Evolutionary conservation across 2,329 filamentous ascomycete genomes (phyloP).

Genomic region (Harringtonia aguacate): DNA sequence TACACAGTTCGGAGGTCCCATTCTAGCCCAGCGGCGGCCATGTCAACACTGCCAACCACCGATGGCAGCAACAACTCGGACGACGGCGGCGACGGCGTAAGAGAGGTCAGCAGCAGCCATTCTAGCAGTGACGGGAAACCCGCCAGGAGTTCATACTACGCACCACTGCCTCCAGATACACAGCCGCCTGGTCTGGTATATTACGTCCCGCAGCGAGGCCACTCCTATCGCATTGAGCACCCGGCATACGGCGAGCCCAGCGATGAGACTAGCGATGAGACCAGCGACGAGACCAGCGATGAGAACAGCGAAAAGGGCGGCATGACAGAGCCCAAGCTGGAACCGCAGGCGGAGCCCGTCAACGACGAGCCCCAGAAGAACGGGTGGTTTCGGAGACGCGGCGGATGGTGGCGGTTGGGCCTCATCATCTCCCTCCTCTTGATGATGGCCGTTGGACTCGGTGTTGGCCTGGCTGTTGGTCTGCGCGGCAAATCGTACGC

Average conservation of each 20-base stretch:
- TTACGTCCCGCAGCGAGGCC: too few species aligned
- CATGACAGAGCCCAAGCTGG: constrained; percentile 2
- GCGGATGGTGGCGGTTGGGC: constrained; percentile 23
- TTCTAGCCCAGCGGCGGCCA: too few species aligned
- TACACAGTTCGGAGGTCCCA: too few species aligned
- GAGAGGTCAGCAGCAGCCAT: neutral
- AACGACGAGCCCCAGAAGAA: constrained; percentile 3
- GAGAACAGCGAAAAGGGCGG: too few species aligned
- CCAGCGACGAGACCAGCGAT: constrained; percentile 8
- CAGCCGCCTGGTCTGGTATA: too few species aligned
- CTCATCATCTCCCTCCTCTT: constrained; percentile 19
- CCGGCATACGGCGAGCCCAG: constrained; percentile 6
- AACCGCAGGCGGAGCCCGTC: neutral
- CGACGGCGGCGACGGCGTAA: too few species aligned
- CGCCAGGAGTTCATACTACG: neutral
- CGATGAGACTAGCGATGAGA: too few species aligned
- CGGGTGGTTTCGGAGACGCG: constrained; percentile 13
- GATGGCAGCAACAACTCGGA: neutral
- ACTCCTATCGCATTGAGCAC: too few species aligned
- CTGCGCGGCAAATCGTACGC: constrained; percentile 20
- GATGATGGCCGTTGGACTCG: constrained; percentile 24
- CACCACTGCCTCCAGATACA: too few species aligned
- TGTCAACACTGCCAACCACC: neutral
- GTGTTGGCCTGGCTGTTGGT: constrained; percentile 28
- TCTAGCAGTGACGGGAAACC: neutral